phyloP scores from a whole-genome alignment of 768 basidiomycete genomes.

The Pleurotus salmoneostramineus region DNA sequence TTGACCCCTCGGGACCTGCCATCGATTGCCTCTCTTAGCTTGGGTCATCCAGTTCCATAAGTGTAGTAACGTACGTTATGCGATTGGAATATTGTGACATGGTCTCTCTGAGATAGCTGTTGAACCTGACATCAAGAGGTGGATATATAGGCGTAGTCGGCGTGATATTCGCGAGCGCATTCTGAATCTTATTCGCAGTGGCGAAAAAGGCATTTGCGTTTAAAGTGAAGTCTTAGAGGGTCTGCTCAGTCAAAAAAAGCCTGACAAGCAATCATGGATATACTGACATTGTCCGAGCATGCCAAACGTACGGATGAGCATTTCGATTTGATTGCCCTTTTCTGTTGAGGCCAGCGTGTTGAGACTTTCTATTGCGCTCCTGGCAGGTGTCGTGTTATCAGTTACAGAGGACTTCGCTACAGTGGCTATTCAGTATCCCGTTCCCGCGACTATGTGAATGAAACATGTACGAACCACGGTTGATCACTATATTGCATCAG shows the following conservation, averaged over 20 bases:
- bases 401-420: background rate
- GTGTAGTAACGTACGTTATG: background rate
- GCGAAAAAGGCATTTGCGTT: background rate
- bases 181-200: background rate
- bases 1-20: background rate
- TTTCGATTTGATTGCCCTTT: background rate
- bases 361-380: too few species aligned
- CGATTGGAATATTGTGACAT: background rate
- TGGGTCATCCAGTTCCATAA: background rate
- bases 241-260: background rate
- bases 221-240: background rate
- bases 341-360: background rate
- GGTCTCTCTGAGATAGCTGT: background rate
- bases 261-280: background rate
- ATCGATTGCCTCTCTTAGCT: background rate
- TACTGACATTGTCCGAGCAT: background rate
- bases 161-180: background rate
- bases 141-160: background rate
- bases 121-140: background rate
- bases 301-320: background rate
- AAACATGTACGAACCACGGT: background rate
- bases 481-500: background rate
- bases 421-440: too few species aligned
- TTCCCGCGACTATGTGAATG: too few species aligned
- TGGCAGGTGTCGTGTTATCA: background rate